Evolutionary conservation across 2,329 filamentous ascomycete species (phyloP).

Genomic region (Penicillium sumatraense): DNA sequence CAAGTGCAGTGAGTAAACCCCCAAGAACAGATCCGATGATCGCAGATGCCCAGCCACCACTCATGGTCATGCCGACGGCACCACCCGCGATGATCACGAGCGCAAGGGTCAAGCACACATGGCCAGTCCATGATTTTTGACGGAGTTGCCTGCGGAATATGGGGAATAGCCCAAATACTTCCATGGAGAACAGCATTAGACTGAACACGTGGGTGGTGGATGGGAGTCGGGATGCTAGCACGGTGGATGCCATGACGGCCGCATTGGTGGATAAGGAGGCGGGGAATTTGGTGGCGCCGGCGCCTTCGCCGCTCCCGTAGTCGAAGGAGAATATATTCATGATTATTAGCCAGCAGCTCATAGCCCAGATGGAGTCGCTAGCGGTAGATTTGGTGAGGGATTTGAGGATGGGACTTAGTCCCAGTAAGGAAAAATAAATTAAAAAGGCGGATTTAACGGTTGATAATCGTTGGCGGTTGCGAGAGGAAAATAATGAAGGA

Average conservation of each 20-base stretch:
- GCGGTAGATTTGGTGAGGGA: constrained; percentile 93
- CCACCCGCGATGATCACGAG: constrained; percentile 80
- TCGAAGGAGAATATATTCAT: constrained; percentile 99
- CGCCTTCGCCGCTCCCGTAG: constrained; percentile 69
- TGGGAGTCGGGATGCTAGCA: constrained; percentile 85
- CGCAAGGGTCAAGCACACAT: constrained; percentile 74
- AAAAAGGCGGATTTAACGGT: constrained; percentile 91
- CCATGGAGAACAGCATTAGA: constrained; percentile 92
- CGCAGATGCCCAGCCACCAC: constrained; percentile 58
- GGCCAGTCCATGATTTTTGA: constrained; percentile 79
- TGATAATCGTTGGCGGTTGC: constrained; percentile 68
- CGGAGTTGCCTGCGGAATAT: constrained; percentile 90
- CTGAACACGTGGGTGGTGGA: constrained; percentile 94
- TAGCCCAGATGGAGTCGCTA: constrained; percentile 94
- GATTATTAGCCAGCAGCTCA: constrained; percentile 88
- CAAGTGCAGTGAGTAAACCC: constrained; percentile 72
- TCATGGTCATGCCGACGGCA: constrained; percentile 69
- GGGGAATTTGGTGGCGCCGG: constrained; percentile 54
- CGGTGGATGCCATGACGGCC: constrained; percentile 92
- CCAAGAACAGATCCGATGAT: constrained; percentile 77
- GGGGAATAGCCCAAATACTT: constrained; percentile 97
- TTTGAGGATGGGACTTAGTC: constrained; percentile 92
- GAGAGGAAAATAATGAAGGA: constrained; percentile 51
- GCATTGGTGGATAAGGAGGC: constrained; percentile 87
- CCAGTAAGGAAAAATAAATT: constrained; percentile 90